Base-by-base conservation (phyloP, 2,329 filamentous ascomycete genomes). In the Microsporum canis region DNA sequence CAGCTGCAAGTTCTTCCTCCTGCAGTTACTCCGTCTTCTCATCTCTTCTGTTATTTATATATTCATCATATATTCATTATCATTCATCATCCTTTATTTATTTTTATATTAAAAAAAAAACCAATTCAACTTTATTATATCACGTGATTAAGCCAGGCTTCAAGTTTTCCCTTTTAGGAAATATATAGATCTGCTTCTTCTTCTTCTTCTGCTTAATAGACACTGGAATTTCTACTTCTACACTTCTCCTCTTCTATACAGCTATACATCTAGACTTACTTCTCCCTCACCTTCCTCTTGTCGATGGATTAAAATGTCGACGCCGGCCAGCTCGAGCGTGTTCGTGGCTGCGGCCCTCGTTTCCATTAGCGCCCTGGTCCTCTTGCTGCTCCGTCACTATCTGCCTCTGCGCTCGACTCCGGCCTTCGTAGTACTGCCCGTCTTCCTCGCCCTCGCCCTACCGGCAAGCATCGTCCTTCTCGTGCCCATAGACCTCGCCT, bases 391-490 rank as follows among this genome's bases (percentile, higher is more conserved):
- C 62, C 88, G 94, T 69, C 86, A 90, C 77, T 99, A 91, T 75
- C 83, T 99, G 7, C 92, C 92, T 2, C 81, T 99, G 38, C 90
- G 94, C 67, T 85, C 87, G 5, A 97, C 94, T 0, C 92, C 94
- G 0, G 89, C 87, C 63, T 96, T 95, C 75, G 85, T 97, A 58
- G 82, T 91, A 58, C 82, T 96, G 1, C 92, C 94, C 39, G 90
- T 99, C 64, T 99, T 99, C 77, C 88, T 99, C 66, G 90, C 92
- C n/a, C 82, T 99, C 67, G 91, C 89, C 70, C 84, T 99, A 4
- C 95, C 94, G 8, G 89, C 90, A 55, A 91, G 88, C 73, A 92
- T 95, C 69, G 84, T 97, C 29, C 80, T 99, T 29, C 83, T 99
- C 27, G 91, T 99, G 5, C 94, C 94, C 3, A 95, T 99, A 73